Conservation (phyloP, 768 basidiomycete genomes). For the Clitopilus passeckerianus region DNA sequence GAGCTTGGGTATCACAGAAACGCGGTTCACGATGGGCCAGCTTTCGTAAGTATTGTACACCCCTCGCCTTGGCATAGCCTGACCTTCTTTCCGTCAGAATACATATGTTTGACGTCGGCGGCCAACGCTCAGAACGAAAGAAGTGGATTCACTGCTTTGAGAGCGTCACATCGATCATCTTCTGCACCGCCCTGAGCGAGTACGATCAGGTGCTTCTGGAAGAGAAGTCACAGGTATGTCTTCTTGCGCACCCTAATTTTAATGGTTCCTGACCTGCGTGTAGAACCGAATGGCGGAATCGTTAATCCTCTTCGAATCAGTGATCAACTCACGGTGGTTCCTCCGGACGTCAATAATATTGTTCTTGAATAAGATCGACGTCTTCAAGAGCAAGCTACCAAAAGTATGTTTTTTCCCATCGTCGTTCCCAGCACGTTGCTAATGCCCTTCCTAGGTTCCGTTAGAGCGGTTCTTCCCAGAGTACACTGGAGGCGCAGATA, state of each 20-base stretch:
- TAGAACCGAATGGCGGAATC: slow-evolving; percentile 95
- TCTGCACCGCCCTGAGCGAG: slow-evolving; percentile 67
- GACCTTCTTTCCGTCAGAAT: slow-evolving; percentile 24
- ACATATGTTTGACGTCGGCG: slow-evolving; percentile 78
- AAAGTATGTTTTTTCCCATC: slow-evolving; percentile 23
- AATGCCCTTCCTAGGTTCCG: slow-evolving; percentile 65
- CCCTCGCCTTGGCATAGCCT: not conserved
- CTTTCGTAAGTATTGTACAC: slow-evolving; percentile 41
- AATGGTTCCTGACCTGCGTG: not conserved
- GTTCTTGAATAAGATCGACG: slow-evolving; percentile 92
- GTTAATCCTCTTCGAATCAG: slow-evolving; percentile 84
- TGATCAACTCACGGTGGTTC: slow-evolving; percentile 93
- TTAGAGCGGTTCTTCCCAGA: slow-evolving; percentile 79
- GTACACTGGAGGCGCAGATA: slow-evolving; percentile 83
- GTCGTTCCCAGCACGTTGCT: slow-evolving; percentile 27
- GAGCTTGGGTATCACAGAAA: slow-evolving; percentile 89
- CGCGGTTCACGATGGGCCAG: slow-evolving; percentile 69
- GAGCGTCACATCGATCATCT: slow-evolving; percentile 63
- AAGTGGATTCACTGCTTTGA: slow-evolving; percentile 67
- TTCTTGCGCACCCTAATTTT: not conserved
- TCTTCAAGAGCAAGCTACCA: slow-evolving; percentile 86
- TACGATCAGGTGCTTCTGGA: slow-evolving; percentile 73
- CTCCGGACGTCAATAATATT: slow-evolving; percentile 87
- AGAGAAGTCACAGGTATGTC: slow-evolving; percentile 56
- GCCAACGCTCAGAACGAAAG: slow-evolving; percentile 75